These are phyloP conservation scores for Glomus cerebriforme DNA, from an alignment of 192 early-diverging fungal genomes.

Conservation along the genomic window DNA sequence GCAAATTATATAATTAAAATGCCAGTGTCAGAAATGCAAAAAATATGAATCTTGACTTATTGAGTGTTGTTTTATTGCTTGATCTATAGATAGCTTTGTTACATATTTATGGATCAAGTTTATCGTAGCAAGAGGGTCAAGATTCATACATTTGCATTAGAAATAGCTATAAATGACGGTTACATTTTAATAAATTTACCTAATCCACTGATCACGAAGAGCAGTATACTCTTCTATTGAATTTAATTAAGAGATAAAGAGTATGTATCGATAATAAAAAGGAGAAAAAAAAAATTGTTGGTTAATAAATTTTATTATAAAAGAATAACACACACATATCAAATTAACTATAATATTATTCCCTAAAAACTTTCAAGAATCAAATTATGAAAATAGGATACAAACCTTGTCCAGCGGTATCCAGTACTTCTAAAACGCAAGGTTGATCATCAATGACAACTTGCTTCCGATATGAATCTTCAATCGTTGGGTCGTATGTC, in stretches of 20 bases:
- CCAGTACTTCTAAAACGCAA: slow-evolving; percentile 96
- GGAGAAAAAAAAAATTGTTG: not conserved
- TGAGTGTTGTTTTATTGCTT: too few relatives aligned
- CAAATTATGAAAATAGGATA: not conserved
- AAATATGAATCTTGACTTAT: not conserved
- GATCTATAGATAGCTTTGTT: too few relatives aligned
- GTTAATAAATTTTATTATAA: too few relatives aligned
- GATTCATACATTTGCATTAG: not conserved
- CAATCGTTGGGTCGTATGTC: slow-evolving; percentile 98
- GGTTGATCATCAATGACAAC: slow-evolving; percentile 96
- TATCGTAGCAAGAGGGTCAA: too few relatives aligned
- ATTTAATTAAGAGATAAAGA: slow-evolving; percentile 1
- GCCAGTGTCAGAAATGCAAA: too few relatives aligned
- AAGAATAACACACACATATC: too few relatives aligned
- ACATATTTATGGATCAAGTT: too few relatives aligned
- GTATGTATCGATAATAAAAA: not conserved
- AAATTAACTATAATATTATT: not conserved
- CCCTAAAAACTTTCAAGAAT: not conserved
- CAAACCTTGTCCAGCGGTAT: slow-evolving; percentile 86
- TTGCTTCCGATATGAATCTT: slow-evolving; percentile 97
- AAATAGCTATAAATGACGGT: not conserved
- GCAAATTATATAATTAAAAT: not conserved
- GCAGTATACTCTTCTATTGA: slow-evolving; percentile 73
- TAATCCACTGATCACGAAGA: slow-evolving; percentile 80
- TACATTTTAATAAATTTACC: slow-evolving; percentile 42